Percentiles rank a stretch among this genome's conserved stretches.
These are phyloP conservation scores for Hysterium pulicare DNA, from an alignment of 2,329 filamentous ascomycete species.

Conservation along the genomic window DNA sequence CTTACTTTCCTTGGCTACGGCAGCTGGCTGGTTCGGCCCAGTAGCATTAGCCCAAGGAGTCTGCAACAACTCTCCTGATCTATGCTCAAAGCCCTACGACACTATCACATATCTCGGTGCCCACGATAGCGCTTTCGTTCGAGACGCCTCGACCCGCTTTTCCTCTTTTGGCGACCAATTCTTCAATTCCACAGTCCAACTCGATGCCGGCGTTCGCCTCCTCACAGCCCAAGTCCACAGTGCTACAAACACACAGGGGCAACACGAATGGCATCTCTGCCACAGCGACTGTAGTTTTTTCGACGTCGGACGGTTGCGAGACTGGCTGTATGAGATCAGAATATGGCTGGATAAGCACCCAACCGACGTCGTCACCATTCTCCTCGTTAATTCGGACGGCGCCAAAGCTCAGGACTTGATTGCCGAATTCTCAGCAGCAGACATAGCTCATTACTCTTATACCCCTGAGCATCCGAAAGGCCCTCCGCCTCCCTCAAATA, in stretches of 20 bases:
- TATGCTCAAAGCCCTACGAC: conserved; percentile 66
- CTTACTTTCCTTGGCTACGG: too few species aligned
- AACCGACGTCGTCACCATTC: conserved; percentile 68
- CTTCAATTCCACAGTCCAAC: conserved; percentile 64
- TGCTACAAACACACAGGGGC: conserved; percentile 36
- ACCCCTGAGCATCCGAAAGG: conserved; percentile 34
- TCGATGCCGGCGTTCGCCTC: conserved; percentile 64
- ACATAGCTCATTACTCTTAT: conserved; percentile 57
- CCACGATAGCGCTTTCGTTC: conserved; percentile 66
- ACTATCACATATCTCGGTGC: conserved; percentile 70
- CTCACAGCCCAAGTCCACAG: conserved; percentile 67
- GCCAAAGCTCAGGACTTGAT: conserved; percentile 52
- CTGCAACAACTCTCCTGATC: conserved; percentile 72
- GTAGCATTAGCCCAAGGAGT: conserved; percentile 31
- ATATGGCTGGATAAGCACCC: conserved; percentile 63
- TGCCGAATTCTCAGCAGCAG: conserved; percentile 41
- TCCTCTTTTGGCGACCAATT: conserved; percentile 65
- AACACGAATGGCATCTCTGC: conserved; percentile 56
- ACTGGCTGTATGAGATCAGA: conserved; percentile 60
- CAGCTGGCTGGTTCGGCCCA: too few species aligned
- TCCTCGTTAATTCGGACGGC: conserved; percentile 66
- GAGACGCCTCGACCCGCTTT: conserved; percentile 57
- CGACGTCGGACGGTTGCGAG: conserved; percentile 61
- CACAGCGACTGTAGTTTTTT: conserved; percentile 63
- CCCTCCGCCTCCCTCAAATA: conserved; percentile 42